Percentiles rank a stretch among this genome's conserved stretches.
Evolutionary conservation across 83 land plant genomes (phyloP).

Genomic region (Thuja plicata): DNA sequence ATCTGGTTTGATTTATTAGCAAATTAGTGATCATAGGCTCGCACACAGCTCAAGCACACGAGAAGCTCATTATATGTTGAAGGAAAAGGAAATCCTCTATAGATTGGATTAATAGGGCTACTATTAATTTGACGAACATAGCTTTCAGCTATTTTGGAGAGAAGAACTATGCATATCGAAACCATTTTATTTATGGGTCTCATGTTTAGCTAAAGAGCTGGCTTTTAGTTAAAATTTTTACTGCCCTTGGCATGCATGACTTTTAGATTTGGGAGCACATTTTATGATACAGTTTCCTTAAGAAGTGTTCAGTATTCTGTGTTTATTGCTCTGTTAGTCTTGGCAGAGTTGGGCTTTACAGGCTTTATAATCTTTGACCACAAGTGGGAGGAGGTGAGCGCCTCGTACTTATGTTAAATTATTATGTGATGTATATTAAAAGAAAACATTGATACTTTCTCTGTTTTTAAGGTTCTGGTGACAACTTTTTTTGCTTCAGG

Average conservation of each 20-base stretch:
- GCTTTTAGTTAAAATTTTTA: background rate
- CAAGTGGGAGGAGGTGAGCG: conserved; percentile 61
- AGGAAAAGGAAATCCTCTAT: background rate
- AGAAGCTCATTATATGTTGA: background rate
- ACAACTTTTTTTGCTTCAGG: conserved; percentile 26
- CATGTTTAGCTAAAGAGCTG: background rate
- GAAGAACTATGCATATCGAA: background rate
- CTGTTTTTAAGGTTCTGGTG: background rate
- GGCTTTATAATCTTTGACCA: conserved; percentile 73
- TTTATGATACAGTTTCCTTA: conserved; percentile 5
- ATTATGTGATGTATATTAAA: background rate
- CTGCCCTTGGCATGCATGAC: background rate
- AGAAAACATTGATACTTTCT: background rate
- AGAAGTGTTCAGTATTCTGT: conserved; percentile 46
- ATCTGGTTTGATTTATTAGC: background rate
- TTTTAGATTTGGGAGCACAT: background rate
- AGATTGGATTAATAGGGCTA: background rate
- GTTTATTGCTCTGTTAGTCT: conserved; percentile 52
- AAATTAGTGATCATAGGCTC: background rate
- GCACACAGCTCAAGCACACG: background rate
- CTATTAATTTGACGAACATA: background rate
- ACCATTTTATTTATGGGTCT: background rate
- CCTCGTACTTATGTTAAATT: background rate
- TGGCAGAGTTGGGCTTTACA: conserved; percentile 60
- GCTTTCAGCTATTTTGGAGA: background rate